Conservation (phyloP, 2,329 filamentous ascomycete species). For the Drechslerella coelobrocha region DNA sequence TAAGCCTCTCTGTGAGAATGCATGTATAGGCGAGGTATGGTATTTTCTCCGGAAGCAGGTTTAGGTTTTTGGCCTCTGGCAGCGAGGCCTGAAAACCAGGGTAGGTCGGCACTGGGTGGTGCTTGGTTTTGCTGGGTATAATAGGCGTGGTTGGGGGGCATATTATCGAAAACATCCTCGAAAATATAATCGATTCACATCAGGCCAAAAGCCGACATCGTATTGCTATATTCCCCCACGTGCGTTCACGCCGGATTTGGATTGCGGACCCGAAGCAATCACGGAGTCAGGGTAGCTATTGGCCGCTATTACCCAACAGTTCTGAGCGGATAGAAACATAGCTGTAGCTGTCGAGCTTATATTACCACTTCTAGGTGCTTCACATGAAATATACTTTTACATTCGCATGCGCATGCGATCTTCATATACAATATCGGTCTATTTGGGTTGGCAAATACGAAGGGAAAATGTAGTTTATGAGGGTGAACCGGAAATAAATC, state of each 20-base stretch:
- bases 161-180: neutral
- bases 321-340: neutral
- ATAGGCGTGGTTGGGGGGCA: constrained; percentile 31
- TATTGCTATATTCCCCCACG: constrained; percentile 39
- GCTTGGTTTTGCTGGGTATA: constrained; percentile 17
- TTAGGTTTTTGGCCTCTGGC: constrained; percentile 10
- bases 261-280: constrained; percentile 6
- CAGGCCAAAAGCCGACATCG: constrained; percentile 23
- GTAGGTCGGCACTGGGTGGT: constrained; percentile 8
- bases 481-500: constrained; percentile 4
- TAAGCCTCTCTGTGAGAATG: no score
- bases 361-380: neutral
- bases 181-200: neutral
- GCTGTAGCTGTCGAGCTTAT: neutral
- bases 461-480: neutral
- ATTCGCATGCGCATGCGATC: neutral
- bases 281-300: neutral
- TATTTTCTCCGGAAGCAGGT: constrained; percentile 35
- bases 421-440: neutral
- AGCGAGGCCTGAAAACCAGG: constrained; percentile 26
- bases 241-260: constrained; percentile 10
- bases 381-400: constrained; percentile 3
- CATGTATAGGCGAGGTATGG: constrained; percentile 26
- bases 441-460: neutral
- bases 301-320: neutral